Evolutionary conservation across 177 flowering plant species (phyloP).

Genomic region (Tripterygium wilfordii): DNA sequence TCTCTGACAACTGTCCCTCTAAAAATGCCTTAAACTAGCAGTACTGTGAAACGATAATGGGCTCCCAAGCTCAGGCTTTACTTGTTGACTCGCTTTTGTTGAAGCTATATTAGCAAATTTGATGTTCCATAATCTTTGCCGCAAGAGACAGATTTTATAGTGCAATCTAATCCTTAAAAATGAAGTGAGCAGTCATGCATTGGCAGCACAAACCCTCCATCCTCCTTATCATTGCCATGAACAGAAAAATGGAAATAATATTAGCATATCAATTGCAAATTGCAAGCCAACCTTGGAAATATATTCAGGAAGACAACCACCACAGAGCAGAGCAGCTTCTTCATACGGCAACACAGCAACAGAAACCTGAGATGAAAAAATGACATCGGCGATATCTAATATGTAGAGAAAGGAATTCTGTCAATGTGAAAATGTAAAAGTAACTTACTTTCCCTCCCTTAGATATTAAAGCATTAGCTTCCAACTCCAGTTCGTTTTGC

Average conservation of each 20-base stretch:
- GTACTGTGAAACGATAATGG: too few relatives aligned
- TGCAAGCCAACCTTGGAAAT: constrained; percentile 72
- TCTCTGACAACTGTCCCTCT: too few relatives aligned
- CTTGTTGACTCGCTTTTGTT: too few relatives aligned
- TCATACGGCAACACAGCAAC: constrained; percentile 52
- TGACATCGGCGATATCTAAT: not conserved
- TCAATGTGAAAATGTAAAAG: not conserved
- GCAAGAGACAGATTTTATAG: too few relatives aligned
- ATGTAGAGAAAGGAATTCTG: not conserved
- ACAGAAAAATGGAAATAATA: not conserved
- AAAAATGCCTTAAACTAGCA: too few relatives aligned
- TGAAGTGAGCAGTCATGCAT: not conserved
- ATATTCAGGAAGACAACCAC: constrained; percentile 81
- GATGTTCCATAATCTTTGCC: too few relatives aligned
- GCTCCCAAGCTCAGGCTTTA: too few relatives aligned
- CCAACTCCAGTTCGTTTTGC: constrained; percentile 60
- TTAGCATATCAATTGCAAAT: not conserved
- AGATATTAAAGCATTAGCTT: constrained; percentile 61
- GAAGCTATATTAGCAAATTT: too few relatives aligned
- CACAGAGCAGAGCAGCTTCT: constrained; percentile 64
- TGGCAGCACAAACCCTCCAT: not conserved
- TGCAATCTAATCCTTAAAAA: not conserved
- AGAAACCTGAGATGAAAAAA: constrained; percentile 39
- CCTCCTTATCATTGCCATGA: too few relatives aligned
- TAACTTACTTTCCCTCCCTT: constrained; percentile 62